A percentile compares a stretch with the other conserved stretches of the same genome.
phyloP scores from a whole-genome alignment of 2,329 filamentous ascomycete genomes.

The Ceratocystis alfenasii region DNA sequence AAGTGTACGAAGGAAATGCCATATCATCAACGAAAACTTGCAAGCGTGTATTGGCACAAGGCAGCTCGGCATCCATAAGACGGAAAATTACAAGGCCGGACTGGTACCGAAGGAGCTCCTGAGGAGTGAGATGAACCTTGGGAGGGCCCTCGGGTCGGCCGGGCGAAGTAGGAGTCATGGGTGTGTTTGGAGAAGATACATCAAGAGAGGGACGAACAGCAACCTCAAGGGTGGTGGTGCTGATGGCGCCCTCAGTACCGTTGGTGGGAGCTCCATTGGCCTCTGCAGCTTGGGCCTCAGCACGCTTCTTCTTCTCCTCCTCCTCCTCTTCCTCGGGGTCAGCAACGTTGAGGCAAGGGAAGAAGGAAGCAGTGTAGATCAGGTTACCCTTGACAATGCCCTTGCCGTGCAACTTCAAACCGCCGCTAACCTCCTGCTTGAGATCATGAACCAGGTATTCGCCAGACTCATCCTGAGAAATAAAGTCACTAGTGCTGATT shows the following conservation, averaged over 20 bases:
- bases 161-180: conserved; percentile 30
- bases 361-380: conserved; percentile 78
- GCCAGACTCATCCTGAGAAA: conserved; percentile 63
- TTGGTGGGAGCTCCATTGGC: conserved; percentile 15
- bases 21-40: conserved; percentile 92
- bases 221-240: conserved; percentile 25
- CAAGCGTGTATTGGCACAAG: conserved; percentile 61
- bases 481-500: conserved; percentile 63
- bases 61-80: conserved; percentile 77
- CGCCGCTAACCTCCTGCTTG: conserved; percentile 54
- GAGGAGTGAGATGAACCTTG: conserved; percentile 64
- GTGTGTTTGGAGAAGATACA: conserved; percentile 27
- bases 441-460: conserved; percentile 69
- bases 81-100: conserved; percentile 91
- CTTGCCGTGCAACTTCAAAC: conserved; percentile 62
- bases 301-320: conserved; percentile 43
- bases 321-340: conserved; percentile 86
- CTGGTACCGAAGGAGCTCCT: conserved; percentile 77
- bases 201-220: conserved; percentile 18
- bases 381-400: conserved; percentile 66
- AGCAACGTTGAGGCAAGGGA: conserved; percentile 72
- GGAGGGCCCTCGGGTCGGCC: conserved; percentile 43
- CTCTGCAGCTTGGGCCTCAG: conserved; percentile 31
- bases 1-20: conserved; percentile 78
- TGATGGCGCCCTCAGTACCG: conserved; percentile 19